These are phyloP conservation scores for Nakaseomyces nivariensis DNA, from an alignment of 1,139 yeast genomes.

Conservation along the genomic window DNA sequence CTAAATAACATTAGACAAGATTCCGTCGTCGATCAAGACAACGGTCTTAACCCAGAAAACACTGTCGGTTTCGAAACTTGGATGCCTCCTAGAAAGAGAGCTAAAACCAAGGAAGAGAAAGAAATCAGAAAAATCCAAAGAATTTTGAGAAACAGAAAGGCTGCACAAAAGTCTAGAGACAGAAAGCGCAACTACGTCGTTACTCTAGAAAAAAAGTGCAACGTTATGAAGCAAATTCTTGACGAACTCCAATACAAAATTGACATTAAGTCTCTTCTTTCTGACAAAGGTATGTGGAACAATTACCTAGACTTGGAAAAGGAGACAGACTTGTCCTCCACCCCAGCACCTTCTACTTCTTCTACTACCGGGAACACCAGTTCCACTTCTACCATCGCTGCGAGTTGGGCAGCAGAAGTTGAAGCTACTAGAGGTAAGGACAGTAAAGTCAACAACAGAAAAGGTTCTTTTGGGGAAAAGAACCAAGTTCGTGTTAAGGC, in stretches of 20 bases:
- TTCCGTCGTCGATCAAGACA: not conserved
- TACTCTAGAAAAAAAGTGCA: conserved; percentile 47
- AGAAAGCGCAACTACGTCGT: conserved; percentile 91
- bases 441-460: not conserved
- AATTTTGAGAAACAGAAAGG: conserved; percentile 85
- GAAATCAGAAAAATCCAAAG: conserved; percentile 93
- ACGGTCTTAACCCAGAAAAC: not conserved
- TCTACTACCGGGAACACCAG: conserved; percentile 1
- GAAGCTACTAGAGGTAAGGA: not conserved
- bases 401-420: conserved; percentile 2
- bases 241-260: conserved; percentile 21
- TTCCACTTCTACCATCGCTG: not conserved
- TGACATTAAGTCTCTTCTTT: conserved; percentile 7
- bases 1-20: not conserved
- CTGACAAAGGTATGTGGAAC: conserved; percentile 1
- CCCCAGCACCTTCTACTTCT: not conserved
- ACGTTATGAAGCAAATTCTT: conserved; percentile 13
- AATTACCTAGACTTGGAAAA: not conserved
- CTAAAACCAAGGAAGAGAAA: conserved; percentile 92
- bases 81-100: conserved; percentile 89
- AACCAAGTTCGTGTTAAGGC: not conserved
- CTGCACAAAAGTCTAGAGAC: conserved; percentile 96
- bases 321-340: not conserved
- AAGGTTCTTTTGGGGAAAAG: conserved; percentile 1
- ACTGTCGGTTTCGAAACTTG: conserved; percentile 3